These are phyloP conservation scores for Brachypodium distachyon DNA, from an alignment of 202 grass and related monocot genomes.

Conservation along the genomic window DNA sequence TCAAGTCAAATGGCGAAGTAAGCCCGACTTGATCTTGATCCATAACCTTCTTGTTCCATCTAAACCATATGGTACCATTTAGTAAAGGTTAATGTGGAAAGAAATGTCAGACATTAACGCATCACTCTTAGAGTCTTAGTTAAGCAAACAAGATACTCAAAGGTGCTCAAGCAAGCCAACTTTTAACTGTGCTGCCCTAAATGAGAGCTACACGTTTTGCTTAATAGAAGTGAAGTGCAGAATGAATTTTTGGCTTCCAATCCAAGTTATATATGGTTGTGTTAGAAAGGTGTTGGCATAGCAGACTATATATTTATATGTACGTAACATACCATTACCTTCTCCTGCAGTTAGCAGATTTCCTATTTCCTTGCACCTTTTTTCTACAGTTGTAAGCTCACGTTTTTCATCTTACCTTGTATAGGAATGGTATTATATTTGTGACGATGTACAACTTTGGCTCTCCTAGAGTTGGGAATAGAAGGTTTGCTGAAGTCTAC, in stretches of 20 bases:
- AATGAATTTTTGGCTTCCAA: background rate
- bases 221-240: background rate
- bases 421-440: conserved; percentile 60
- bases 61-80: background rate
- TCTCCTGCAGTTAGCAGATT: background rate
- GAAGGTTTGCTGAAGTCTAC: conserved; percentile 84
- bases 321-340: background rate
- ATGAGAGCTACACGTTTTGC: background rate
- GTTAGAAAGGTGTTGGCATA: conserved; percentile 1
- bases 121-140: background rate
- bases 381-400: background rate
- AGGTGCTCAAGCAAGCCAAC: background rate
- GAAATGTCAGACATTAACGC: background rate
- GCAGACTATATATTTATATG: background rate
- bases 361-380: background rate
- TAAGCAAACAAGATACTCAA: conserved; percentile 1
- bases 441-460: conserved; percentile 96
- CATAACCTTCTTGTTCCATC: background rate
- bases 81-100: background rate
- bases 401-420: conserved; percentile 8
- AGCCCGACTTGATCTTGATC: conserved; percentile 28
- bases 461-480: conserved; percentile 94
- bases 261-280: background rate
- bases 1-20: conserved; percentile 81
- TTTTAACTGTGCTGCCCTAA: background rate